Percentiles rank a stretch among this genome's conserved stretches.
Conservation (phyloP, 345 rosid genomes). For the Melastoma malabathricum region DNA sequence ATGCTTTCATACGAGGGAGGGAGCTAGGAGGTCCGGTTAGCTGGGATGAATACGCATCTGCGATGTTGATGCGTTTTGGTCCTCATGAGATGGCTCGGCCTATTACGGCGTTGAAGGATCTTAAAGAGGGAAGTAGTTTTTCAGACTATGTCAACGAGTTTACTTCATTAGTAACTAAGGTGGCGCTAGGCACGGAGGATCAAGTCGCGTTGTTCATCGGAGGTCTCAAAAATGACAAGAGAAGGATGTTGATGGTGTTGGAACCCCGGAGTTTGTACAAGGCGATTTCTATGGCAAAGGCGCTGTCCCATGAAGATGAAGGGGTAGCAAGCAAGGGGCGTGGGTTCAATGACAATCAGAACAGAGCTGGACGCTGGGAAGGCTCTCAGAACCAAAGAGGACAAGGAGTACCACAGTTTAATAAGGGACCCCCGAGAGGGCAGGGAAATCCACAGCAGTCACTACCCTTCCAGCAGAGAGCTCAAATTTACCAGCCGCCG, state of each 20-base stretch:
- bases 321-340: too few relatives aligned
- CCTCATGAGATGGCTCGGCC: background rate
- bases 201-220: background rate
- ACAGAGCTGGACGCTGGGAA: too few relatives aligned
- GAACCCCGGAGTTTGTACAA: background rate
- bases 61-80: background rate
- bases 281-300: background rate
- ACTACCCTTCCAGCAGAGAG: too few relatives aligned
- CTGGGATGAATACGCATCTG: background rate
- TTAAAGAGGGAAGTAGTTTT: background rate
- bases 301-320: too few relatives aligned
- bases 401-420: too few relatives aligned
- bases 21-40: background rate
- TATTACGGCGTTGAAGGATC: background rate
- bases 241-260: background rate
- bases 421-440: too few relatives aligned
- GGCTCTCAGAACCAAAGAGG: too few relatives aligned
- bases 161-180: background rate
- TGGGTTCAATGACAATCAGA: too few relatives aligned
- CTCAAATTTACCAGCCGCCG: background rate
- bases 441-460: too few relatives aligned
- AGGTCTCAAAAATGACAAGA: background rate
- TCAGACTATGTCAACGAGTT: background rate
- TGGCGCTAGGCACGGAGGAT: background rate
- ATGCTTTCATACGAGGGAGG: background rate